Percentiles rank a stretch among this genome's conserved stretches.
Evolutionary conservation across 1,284 basidiomycete species (phyloP).

Genomic region (Crocinoboletus sp.): DNA sequence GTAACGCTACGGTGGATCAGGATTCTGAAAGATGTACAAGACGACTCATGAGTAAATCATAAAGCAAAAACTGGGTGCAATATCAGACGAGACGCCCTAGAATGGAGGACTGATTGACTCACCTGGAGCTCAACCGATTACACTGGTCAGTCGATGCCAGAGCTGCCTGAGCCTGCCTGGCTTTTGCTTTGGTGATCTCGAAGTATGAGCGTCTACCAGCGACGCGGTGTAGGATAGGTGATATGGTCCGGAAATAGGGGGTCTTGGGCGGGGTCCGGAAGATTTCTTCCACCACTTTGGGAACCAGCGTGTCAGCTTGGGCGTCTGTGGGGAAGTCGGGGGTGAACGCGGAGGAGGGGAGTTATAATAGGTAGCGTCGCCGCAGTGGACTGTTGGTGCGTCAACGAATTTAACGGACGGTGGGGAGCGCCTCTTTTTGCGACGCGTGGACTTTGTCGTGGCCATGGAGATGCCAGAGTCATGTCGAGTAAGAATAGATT

Average conservation of each 20-base stretch:
- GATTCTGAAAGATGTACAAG: neutral
- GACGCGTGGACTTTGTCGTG: slow-evolving; percentile 24
- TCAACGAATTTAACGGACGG: slow-evolving; percentile 44
- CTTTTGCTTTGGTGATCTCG: slow-evolving; percentile 14
- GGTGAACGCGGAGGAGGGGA: slow-evolving; percentile 21
- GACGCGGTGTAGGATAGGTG: slow-evolving; percentile 28
- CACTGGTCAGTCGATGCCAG: slow-evolving; percentile 25
- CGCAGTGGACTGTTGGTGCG: slow-evolving; percentile 36
- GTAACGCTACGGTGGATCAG: neutral
- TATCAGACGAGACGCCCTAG: neutral
- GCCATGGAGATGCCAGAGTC: slow-evolving; percentile 33
- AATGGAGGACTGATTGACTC: neutral
- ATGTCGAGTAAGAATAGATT: slow-evolving; percentile 33
- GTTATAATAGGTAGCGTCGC: slow-evolving; percentile 24
- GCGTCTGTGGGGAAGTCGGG: slow-evolving; percentile 10
- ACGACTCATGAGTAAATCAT: neutral
- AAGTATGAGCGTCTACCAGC: slow-evolving; percentile 25
- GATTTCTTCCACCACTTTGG: slow-evolving; percentile 28
- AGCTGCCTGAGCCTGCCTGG: slow-evolving; percentile 26
- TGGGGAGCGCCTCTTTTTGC: slow-evolving; percentile 32
- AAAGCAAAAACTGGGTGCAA: neutral
- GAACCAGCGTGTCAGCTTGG: slow-evolving; percentile 22
- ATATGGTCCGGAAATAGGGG: slow-evolving; percentile 31
- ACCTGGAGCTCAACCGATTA: slow-evolving; percentile 13
- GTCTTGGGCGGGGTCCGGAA: slow-evolving; percentile 20